A percentile compares a stretch with the other conserved stretches of the same genome.
phyloP scores from a whole-genome alignment of 1,284 basidiomycete species.

The Lentinula novae-zelandiae region DNA sequence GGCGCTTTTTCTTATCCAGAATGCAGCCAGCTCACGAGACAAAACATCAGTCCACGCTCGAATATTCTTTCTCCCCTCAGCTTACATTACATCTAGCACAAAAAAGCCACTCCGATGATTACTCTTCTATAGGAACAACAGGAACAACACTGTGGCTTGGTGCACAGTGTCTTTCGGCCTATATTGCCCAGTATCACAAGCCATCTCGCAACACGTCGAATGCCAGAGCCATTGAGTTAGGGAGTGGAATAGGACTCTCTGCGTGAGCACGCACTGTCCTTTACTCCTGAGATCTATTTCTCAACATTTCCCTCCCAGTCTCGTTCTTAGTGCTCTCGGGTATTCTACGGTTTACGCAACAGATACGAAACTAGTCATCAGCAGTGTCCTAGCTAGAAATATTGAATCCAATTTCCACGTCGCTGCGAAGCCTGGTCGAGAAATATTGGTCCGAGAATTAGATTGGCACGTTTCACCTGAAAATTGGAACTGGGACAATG shows the following conservation, averaged over 20 bases:
- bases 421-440: constrained; percentile 31
- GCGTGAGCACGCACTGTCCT: constrained; percentile 46
- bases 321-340: constrained; percentile 67
- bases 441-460: constrained; percentile 54
- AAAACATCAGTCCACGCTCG: constrained; percentile 7
- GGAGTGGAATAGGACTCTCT: constrained; percentile 78
- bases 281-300: constrained; percentile 10
- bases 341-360: constrained; percentile 74
- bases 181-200: constrained; percentile 38
- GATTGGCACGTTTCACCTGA: constrained; percentile 60
- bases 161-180: constrained; percentile 70
- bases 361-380: constrained; percentile 70
- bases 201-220: constrained; percentile 23
- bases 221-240: constrained; percentile 70
- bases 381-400: constrained; percentile 65
- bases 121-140: background rate
- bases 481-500: constrained; percentile 53
- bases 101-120: constrained; percentile 50
- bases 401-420: constrained; percentile 46
- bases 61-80: constrained; percentile 38
- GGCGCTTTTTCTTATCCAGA: background rate
- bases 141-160: constrained; percentile 90
- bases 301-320: constrained; percentile 32
- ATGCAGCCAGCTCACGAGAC: constrained; percentile 11
- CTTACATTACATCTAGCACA: constrained; percentile 30